Evolutionary conservation across 1,139 yeast genomes (phyloP).

Genomic region (Geotrichum macrosporum): DNA sequence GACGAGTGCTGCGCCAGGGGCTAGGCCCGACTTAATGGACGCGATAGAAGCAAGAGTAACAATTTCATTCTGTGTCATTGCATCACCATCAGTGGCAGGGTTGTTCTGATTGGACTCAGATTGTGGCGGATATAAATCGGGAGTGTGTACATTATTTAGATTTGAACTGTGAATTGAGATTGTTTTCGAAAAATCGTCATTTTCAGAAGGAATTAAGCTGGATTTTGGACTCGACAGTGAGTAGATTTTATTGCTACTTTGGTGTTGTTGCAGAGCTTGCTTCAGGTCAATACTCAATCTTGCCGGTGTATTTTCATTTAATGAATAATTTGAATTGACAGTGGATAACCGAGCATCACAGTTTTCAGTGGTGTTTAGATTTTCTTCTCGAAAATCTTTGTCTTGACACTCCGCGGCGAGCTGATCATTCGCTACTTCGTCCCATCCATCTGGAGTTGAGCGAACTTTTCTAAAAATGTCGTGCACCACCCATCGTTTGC

Average conservation of each 20-base stretch:
- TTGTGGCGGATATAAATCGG: background rate
- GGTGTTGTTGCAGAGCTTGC: background rate
- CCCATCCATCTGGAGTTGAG: background rate
- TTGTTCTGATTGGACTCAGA: constrained; percentile 27
- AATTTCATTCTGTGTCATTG: constrained; percentile 11
- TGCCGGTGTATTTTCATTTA: background rate
- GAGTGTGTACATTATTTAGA: background rate
- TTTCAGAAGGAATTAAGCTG: background rate
- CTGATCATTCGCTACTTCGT: background rate
- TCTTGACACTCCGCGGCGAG: background rate
- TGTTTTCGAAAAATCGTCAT: background rate
- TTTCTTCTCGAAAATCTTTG: background rate
- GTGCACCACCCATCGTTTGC: constrained; percentile 22
- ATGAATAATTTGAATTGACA: background rate
- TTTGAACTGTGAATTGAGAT: background rate
- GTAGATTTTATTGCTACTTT: background rate
- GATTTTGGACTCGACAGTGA: background rate
- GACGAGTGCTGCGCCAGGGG: background rate
- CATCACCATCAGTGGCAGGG: constrained; percentile 22
- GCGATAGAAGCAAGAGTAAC: background rate
- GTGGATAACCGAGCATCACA: background rate
- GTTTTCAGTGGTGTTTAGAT: background rate
- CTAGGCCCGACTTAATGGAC: background rate
- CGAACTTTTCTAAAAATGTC: background rate
- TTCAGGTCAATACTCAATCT: background rate